Conservation (phyloP, 257 asterid species). For the Schizonepeta tenuifolia region DNA sequence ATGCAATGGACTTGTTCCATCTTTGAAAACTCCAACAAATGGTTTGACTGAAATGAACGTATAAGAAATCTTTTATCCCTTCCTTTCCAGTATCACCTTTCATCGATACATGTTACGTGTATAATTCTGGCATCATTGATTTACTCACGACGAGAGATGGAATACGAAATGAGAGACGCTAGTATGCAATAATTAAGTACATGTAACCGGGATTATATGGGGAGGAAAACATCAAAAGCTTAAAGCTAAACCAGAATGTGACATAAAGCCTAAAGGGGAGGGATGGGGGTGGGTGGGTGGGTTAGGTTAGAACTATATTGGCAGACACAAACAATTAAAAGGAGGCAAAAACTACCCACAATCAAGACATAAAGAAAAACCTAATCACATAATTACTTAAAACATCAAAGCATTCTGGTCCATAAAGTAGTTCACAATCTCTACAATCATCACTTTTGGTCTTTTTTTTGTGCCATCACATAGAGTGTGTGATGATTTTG, state of each 20-base stretch:
- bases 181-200: not conserved
- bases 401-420: slow-evolving; percentile 31
- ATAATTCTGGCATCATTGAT: not conserved
- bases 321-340: slow-evolving; percentile 34
- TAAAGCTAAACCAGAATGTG: slow-evolving; percentile 24
- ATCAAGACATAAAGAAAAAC: slow-evolving; percentile 12
- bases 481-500: slow-evolving; percentile 6
- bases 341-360: slow-evolving; percentile 40
- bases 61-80: not conserved
- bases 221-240: not conserved
- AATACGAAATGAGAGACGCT: not conserved
- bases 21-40: not conserved
- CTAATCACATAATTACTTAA: slow-evolving; percentile 28
- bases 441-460: slow-evolving; percentile 16
- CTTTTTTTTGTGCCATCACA: slow-evolving; percentile 23
- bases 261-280: slow-evolving; percentile 33
- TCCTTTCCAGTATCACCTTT: not conserved
- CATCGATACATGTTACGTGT: not conserved
- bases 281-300: not conserved
- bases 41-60: too few relatives aligned
- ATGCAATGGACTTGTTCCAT: not conserved
- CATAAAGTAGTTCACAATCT: slow-evolving; percentile 23
- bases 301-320: slow-evolving; percentile 13
- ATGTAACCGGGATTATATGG: not conserved
- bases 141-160: not conserved